Base-by-base conservation (phyloP, 805 yeast genomes). In the Saturnispora ahearnii region DNA sequence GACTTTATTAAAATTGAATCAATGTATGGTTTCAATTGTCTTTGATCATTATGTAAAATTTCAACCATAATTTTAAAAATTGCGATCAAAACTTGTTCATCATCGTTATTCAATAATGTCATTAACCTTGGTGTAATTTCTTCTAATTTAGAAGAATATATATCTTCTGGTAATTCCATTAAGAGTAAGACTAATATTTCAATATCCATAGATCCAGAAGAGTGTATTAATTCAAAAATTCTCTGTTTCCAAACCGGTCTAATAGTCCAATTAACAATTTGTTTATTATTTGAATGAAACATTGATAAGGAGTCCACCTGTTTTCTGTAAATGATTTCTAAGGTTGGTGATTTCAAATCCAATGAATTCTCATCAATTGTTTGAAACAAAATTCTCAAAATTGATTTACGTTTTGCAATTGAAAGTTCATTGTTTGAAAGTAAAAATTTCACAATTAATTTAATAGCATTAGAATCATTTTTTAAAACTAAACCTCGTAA, bases 181-280 rank as follows among this genome's bases (percentile, higher is more conserved):
- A 76, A 81, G 3, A 73, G 73, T 0, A 65, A 61, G 7, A 84
- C 77, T 31, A 88, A 62, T 30, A 41, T 29, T 26, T 32, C 41
- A n/a, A 31, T 18, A 5, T 41, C 40, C 5, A 38, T 13, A 11
- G 42, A 24, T 12, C 30, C n/a, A 8, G 42, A 38, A 24, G 62
- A 64, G 5, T 87, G 71, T 1, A 80, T 68, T 8, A 72, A 66
- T 52, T 79, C 78, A 61, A 88, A 87, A 26, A 87, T 73, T 55
- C 81, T 81, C 60, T 93, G 99, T 61, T 88, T 88, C 72, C 84
- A 87, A 24, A 93, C 71, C 42, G 77, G 64, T 51, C 85, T 76
- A 18, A 84, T 76, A 52, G 81, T 78, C 49, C 84, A 72, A 54
- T 79, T 79, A 1, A 74, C 76, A n/a, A 49, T 50, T 4, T 55